Evolutionary conservation across 345 rosid genomes (phyloP).

Genomic region (Microcos paniculata): DNA sequence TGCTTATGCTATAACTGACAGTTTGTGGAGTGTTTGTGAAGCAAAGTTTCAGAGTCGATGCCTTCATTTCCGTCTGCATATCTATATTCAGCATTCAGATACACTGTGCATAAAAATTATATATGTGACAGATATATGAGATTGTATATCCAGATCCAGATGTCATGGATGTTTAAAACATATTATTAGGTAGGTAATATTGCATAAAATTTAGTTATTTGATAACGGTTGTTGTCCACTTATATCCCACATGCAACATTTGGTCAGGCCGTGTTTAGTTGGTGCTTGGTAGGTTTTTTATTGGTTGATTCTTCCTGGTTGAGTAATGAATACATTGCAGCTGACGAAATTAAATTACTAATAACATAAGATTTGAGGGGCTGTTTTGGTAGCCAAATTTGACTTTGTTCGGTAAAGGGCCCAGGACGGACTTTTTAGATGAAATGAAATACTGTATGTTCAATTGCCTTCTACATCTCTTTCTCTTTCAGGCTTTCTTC

Average conservation of each 20-base stretch:
- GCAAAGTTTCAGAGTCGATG: neutral
- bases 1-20: neutral
- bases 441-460: neutral
- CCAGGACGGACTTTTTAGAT: neutral
- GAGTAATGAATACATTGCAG: neutral
- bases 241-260: neutral
- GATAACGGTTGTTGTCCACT: neutral
- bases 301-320: neutral
- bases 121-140: too few relatives aligned
- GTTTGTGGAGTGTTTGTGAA: neutral
- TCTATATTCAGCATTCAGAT: neutral
- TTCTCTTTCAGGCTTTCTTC: neutral
- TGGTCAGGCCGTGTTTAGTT: conserved; percentile 6
- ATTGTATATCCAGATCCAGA: neutral
- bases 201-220: neutral
- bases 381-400: conserved; percentile 19
- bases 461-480: neutral
- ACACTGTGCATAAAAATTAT: neutral
- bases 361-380: neutral
- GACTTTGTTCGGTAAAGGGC: conserved; percentile 9
- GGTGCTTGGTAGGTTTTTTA: conserved; percentile 14
- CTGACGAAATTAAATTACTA: neutral
- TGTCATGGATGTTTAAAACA: neutral
- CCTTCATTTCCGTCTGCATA: neutral
- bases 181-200: neutral